Evolutionary conservation across 208 protist species (phyloP), one percentile per base, ranked within the genome.

Genomic region (Endotrypanum monterogeii): DNA sequence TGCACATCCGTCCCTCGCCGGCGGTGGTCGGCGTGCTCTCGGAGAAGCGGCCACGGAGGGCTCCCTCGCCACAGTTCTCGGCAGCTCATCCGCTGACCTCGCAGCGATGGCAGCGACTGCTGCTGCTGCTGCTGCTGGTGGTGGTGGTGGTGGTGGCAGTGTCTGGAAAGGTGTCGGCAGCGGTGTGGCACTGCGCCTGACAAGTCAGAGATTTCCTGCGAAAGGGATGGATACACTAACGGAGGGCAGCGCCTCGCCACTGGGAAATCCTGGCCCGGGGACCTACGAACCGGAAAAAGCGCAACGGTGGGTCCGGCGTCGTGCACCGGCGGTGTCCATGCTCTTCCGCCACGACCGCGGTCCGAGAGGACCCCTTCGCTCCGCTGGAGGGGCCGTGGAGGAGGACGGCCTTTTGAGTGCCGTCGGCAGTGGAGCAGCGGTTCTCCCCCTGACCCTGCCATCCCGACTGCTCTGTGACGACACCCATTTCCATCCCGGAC

Each of bases 161-260:
- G 68, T 41, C 32, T 74, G 78, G 78, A 61, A 35, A n/a, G 78
- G 73, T 51, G 73, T 79, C n/a, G 73, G 78, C n/a, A 83, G 79
- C 44, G 74, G 74, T 30, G 70, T 73, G 2, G 74, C 76, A 18
- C 57, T 72, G n/a, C 78, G 77, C 18, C 77, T 72, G 60, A 82
- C 71, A 51, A 76, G 66, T 46, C 74, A 60, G 41, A 74, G 75
- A 74, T 79, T 77, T 58, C 77, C 74, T 30, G 46, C 30, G 28
- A 25, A 46, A 35, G 8, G 39, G 12, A 41, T 37, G 50, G 12
- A 11, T 2, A 20, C 56, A 39, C 48, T 56, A 25, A 60, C 37
- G 4, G 57, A 67, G 18, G 46, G 77, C 67, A 16, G 73, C 61
- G 51, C 67, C 32, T 71, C 52, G 55, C 48, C 73, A 57, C 67